These are phyloP conservation scores for Hypoxylon sp. DNA, from an alignment of 2,329 filamentous ascomycete genomes.

Conservation along the genomic window DNA sequence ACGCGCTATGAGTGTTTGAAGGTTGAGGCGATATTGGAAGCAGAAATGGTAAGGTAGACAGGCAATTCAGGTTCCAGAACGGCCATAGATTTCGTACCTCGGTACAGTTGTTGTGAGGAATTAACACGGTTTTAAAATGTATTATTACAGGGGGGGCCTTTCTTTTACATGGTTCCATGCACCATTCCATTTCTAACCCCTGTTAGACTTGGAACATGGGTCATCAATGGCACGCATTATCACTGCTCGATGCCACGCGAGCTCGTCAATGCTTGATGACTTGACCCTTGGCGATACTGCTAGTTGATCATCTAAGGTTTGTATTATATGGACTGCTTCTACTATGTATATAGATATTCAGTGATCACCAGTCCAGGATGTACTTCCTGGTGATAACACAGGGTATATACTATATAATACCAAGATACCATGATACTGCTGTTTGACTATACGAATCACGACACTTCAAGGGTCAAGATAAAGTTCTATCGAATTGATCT, in stretches of 20 bases:
- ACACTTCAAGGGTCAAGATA: slow-evolving; percentile 17
- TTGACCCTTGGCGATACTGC: too few relatives aligned
- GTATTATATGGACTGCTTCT: too few relatives aligned
- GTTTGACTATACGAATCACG: not conserved
- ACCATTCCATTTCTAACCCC: slow-evolving; percentile 37
- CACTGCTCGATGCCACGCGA: slow-evolving; percentile 36
- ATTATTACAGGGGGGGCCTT: slow-evolving; percentile 26
- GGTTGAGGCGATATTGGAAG: too few relatives aligned
- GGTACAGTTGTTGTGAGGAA: slow-evolving; percentile 29
- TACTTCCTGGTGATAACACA: not conserved
- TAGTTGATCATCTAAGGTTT: too few relatives aligned
- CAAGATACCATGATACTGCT: slow-evolving; percentile 1
- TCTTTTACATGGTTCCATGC: slow-evolving; percentile 35
- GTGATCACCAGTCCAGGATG: not conserved
- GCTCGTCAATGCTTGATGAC: slow-evolving; percentile 21
- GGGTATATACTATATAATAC: too few relatives aligned
- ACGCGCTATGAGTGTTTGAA: too few relatives aligned
- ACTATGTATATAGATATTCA: slow-evolving; percentile 2
- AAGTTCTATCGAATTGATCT: slow-evolving; percentile 14
- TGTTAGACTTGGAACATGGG: slow-evolving; percentile 29
- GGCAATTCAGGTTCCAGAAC: slow-evolving; percentile 34
- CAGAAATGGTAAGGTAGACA: not conserved
- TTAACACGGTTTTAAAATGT: slow-evolving; percentile 27
- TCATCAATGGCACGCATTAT: slow-evolving; percentile 30
- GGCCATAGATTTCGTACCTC: slow-evolving; percentile 31